Evolutionary conservation across 768 basidiomycete species (phyloP).

Genomic region (Rhodosporidiobolus sp.): DNA sequence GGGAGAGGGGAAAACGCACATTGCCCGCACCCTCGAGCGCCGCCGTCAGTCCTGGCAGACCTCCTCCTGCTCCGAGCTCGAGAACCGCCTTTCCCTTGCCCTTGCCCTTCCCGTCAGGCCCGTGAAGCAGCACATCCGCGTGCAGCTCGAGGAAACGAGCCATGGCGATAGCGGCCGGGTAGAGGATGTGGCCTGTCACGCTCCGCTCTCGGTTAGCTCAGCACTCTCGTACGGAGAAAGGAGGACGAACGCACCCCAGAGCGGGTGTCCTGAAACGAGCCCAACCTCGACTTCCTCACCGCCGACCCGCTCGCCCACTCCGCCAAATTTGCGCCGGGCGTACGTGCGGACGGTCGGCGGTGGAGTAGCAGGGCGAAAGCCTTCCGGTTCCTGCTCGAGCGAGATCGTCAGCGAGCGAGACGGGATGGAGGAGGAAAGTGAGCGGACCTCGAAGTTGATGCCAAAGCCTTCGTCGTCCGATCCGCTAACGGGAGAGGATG

Average conservation of each 20-base stretch:
- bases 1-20: constrained; percentile 52
- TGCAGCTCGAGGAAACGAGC: constrained; percentile 46
- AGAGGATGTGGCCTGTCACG: constrained; percentile 45
- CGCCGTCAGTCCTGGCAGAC: constrained; percentile 74
- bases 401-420: background rate
- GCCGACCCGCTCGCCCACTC: constrained; percentile 4
- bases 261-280: constrained; percentile 37
- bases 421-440: background rate
- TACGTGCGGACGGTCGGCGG: constrained; percentile 31
- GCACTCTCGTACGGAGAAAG: background rate
- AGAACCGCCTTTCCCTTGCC: constrained; percentile 57
- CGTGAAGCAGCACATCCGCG: constrained; percentile 35
- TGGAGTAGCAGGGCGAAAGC: constrained; percentile 28
- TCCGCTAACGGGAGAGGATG: background rate
- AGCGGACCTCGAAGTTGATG: constrained; percentile 14
- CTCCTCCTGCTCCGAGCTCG: constrained; percentile 92
- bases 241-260: constrained; percentile 29
- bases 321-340: constrained; percentile 28
- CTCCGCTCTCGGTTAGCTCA: background rate
- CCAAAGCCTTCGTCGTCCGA: constrained; percentile 29
- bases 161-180: constrained; percentile 46
- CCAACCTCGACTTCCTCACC: constrained; percentile 24
- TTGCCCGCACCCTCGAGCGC: constrained; percentile 66
- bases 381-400: constrained; percentile 25
- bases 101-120: constrained; percentile 10